Evolutionary conservation across 1,139 yeast genomes (phyloP).

Genomic region (Pichia sp.): DNA sequence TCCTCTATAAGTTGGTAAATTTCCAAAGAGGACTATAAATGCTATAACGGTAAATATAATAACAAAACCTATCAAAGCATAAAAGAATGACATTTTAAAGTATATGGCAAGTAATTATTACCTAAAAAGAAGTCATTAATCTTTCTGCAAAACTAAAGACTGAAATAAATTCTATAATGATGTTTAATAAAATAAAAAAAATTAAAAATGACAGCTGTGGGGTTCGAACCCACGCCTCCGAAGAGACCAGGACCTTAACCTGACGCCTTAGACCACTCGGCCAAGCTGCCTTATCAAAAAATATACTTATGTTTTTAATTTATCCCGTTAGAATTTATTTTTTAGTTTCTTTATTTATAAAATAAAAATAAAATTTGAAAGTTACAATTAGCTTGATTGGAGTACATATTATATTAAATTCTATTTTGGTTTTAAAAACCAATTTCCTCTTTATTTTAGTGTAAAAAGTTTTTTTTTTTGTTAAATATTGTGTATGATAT

Average conservation of each 20-base stretch:
- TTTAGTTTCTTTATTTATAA: too few species aligned
- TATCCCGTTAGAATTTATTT: too few species aligned
- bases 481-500: too few species aligned
- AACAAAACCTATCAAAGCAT: background rate
- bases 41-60: background rate
- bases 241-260: constrained; percentile 62
- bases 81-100: constrained; percentile 2
- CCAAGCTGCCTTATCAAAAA: constrained; percentile 38
- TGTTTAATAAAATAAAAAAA: too few species aligned
- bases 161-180: background rate
- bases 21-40: constrained; percentile 17
- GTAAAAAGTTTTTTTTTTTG: too few species aligned
- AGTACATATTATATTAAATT: too few species aligned
- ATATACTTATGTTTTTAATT: too few species aligned
- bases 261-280: constrained; percentile 62
- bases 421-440: too few species aligned
- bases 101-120: background rate
- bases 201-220: constrained; percentile 45
- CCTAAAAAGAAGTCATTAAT: background rate
- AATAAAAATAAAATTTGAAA: too few species aligned
- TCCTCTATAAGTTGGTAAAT: constrained; percentile 17
- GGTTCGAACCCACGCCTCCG: constrained; percentile 66
- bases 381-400: too few species aligned
- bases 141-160: background rate
- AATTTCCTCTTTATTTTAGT: too few species aligned